Evolutionary conservation across 2,329 filamentous ascomycete species (phyloP).

Genomic region (Alternaria gansuensis): DNA sequence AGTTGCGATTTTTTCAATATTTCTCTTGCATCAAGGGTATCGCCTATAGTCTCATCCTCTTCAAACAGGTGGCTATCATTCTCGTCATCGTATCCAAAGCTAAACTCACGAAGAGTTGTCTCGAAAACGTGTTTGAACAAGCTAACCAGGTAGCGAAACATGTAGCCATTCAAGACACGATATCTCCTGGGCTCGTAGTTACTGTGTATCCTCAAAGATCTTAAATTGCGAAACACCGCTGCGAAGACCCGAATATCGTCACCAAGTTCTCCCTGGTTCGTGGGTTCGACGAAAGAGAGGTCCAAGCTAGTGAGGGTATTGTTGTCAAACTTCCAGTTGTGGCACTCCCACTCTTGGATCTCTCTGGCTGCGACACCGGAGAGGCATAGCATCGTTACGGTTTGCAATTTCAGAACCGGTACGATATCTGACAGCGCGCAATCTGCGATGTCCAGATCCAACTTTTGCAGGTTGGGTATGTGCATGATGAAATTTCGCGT

Average conservation of each 20-base stretch:
- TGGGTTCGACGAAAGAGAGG: conserved; percentile 14
- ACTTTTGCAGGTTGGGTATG: conserved; percentile 11
- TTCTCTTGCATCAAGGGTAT: conserved; percentile 4
- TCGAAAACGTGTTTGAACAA: conserved; percentile 17
- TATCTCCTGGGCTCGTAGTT: background rate
- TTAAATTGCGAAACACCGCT: conserved; percentile 9
- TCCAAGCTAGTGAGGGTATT: conserved; percentile 9
- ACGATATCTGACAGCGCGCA: conserved; percentile 4
- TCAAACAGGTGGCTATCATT: background rate
- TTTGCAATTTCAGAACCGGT: conserved; percentile 7
- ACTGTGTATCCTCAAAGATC: conserved; percentile 9
- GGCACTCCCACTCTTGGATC: background rate
- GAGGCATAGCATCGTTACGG: conserved; percentile 12
- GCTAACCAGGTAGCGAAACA: conserved; percentile 16
- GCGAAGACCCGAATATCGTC: conserved; percentile 13
- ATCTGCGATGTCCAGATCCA: conserved; percentile 9
- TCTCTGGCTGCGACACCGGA: conserved; percentile 1
- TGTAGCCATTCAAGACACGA: conserved; percentile 3
- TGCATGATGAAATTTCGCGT: background rate
- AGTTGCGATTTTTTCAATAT: conserved; percentile 18
- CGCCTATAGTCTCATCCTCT: conserved; percentile 1
- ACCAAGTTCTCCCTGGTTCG: conserved; percentile 5
- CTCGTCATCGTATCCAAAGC: conserved; percentile 11
- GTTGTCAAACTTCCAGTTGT: conserved; percentile 18
- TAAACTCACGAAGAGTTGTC: conserved; percentile 18